phyloP scores from a whole-genome alignment of 352 stramenopile genomes.

The Blastocystis sp. region DNA sequence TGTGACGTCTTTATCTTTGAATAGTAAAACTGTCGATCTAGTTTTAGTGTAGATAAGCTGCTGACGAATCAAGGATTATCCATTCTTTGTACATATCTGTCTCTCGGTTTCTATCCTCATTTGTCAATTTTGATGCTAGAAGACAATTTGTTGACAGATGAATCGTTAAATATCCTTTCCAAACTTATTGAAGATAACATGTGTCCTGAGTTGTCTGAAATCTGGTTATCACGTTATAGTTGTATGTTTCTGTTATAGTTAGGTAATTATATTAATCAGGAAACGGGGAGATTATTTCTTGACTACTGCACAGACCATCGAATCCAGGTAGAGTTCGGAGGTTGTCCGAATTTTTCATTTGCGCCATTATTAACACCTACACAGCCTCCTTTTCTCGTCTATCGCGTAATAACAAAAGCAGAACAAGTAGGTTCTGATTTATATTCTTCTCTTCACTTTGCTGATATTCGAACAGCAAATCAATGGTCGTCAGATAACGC shows the following conservation, averaged over 20 bases:
- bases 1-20: conserved; percentile 20
- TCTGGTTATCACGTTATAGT: not conserved
- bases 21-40: not conserved
- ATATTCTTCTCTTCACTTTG: not conserved
- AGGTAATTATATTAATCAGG: conserved; percentile 46
- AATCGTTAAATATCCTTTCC: conserved; percentile 1
- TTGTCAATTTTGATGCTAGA: not conserved
- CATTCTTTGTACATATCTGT: conserved; percentile 27
- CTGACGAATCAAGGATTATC: conserved; percentile 6
- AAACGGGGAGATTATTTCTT: not conserved
- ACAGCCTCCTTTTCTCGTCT: not conserved
- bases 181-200: not conserved
- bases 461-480: not conserved
- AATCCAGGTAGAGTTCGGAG: not conserved
- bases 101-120: conserved; percentile 25
- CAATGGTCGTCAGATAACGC: not conserved
- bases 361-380: not conserved
- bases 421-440: not conserved
- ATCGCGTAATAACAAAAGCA: not conserved
- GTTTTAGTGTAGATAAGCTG: conserved; percentile 7
- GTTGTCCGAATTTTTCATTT: conserved; percentile 6
- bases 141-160: conserved; percentile 40
- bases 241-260: not conserved
- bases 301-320: conserved; percentile 29
- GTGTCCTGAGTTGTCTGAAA: conserved; percentile 11